Base-by-base conservation (phyloP, 805 yeast species). In the Hyphopichia homilentoma region DNA sequence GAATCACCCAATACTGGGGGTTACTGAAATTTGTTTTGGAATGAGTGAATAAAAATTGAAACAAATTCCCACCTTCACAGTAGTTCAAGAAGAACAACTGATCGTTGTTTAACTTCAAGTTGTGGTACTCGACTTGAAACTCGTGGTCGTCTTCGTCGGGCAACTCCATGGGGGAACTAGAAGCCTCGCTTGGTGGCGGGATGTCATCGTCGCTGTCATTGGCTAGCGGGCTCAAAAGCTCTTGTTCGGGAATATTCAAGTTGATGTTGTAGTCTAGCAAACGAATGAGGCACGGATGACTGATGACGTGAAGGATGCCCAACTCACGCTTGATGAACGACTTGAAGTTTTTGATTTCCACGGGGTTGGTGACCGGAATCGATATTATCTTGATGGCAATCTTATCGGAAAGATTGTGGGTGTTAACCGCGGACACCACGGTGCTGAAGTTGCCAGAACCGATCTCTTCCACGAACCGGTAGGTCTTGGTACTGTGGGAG, bases 31-130 rank as follows among this genome's bases (percentile, higher is more conserved):
- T 22, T 14, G 21, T 30, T 47, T 48, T 7, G 75, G 81, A 42
- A 31, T 45, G 27, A 4, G 43, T 11, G 24, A 32, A 26, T 28
- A 54, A 73, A 38, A 85, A 72, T 21, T 79, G 79, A 46, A 84
- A 80, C 25, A 93, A 56, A 48, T 88, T 96, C 4, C 97, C 97
- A 4, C 97, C 97, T 5, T 65, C 54, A 45, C 87, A 84, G 53
- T 73, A 86, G 1, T 89, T 84, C 48, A 89, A 65, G 25, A 83
- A 81, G 56, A 89, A 71, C 36, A 40, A 43, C 42, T 55, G 61
- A 48, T 60, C 48, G 45, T 40, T 66, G 53, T 47, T 52, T 35
- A 19, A 22, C 19, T 39, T 35, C 5, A 47, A 31, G 27, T 23
- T 36, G 16, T 34, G 21, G 7, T 29, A 39, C 24, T 51, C 54